Conservation (phyloP, 2,329 filamentous ascomycete genomes). For the Beauveria pseudobassiana region DNA sequence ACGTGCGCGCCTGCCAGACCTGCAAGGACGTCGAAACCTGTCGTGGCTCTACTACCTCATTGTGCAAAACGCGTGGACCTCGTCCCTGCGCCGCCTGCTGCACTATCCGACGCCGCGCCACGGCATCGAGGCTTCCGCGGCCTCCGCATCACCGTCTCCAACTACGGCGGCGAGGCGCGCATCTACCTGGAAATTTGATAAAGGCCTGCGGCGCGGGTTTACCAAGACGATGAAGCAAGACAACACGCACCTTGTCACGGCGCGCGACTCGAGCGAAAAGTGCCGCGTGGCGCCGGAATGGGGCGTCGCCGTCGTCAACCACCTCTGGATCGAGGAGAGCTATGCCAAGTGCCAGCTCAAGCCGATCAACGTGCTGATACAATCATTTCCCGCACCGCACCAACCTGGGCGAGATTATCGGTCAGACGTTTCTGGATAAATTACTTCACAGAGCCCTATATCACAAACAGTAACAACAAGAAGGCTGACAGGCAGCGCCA, state of each 20-base stretch:
- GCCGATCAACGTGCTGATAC: constrained; percentile 66
- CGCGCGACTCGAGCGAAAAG: constrained; percentile 84
- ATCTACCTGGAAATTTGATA: constrained; percentile 91
- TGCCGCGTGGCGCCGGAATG: constrained; percentile 88
- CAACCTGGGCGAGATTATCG: constrained; percentile 87
- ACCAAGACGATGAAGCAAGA: constrained; percentile 94
- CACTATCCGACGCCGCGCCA: constrained; percentile 80
- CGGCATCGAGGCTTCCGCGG: constrained; percentile 70
- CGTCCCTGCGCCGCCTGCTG: constrained; percentile 70
- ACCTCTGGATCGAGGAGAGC: constrained; percentile 95
- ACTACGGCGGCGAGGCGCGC: constrained; percentile 90
- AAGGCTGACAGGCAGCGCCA: constrained; percentile 34
- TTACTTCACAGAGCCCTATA: too few relatives aligned
- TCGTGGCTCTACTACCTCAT: constrained; percentile 93
- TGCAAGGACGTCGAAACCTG: constrained; percentile 81
- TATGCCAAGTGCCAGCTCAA: constrained; percentile 82
- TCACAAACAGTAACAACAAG: too few relatives aligned
- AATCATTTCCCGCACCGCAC: constrained; percentile 81
- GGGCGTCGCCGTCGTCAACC: constrained; percentile 84
- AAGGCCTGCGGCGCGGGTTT: constrained; percentile 74
- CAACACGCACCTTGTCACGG: constrained; percentile 92
- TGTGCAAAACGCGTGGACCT: constrained; percentile 81
- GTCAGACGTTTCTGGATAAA: constrained; percentile 82
- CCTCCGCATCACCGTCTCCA: constrained; percentile 81
- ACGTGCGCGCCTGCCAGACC: constrained; percentile 64